phyloP scores from a whole-genome alignment of 2,329 filamentous ascomycete genomes.

The Aspergillus pseudoviridinutans region DNA sequence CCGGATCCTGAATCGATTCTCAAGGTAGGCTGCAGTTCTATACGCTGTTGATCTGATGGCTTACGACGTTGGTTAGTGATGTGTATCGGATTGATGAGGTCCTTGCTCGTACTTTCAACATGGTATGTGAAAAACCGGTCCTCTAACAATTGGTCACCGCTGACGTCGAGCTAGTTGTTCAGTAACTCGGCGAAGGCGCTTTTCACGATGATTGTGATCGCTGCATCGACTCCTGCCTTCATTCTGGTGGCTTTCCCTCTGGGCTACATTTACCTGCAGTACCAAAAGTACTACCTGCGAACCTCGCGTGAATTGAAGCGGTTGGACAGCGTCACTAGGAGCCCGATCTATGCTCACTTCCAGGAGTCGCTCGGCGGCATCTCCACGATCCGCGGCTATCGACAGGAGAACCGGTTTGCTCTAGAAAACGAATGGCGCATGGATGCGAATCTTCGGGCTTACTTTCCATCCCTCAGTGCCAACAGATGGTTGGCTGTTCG shows the following conservation, averaged over 20 bases:
- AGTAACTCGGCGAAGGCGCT: constrained; percentile 68
- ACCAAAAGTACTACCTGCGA: constrained; percentile 93
- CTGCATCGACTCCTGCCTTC: constrained; percentile 75
- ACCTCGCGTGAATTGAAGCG: constrained; percentile 96
- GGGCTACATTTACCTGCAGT: constrained; percentile 76
- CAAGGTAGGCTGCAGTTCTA: constrained; percentile 57
- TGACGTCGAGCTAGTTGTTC: constrained; percentile 52
- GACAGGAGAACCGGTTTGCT: constrained; percentile 81
- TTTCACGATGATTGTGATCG: constrained; percentile 86
- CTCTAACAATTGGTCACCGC: constrained; percentile 1
- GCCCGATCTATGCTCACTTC: constrained; percentile 97
- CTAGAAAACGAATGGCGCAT: constrained; percentile 97
- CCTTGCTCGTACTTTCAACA: constrained; percentile 94
- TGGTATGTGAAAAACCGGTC: constrained; percentile 52
- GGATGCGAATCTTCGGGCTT: constrained; percentile 89
- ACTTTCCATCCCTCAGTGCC: constrained; percentile 92
- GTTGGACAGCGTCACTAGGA: constrained; percentile 89
- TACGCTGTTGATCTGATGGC: neutral
- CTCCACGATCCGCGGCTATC: constrained; percentile 91
- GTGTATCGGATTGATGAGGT: constrained; percentile 77
- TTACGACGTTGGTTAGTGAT: constrained; percentile 36
- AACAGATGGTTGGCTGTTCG: constrained; percentile 93
- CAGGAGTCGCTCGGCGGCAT: constrained; percentile 94
- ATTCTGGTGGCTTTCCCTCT: constrained; percentile 76
- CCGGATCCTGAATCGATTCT: constrained; percentile 95